Conservation (phyloP, 257 asterid genomes). For the Jaltomata sinuosa region DNA sequence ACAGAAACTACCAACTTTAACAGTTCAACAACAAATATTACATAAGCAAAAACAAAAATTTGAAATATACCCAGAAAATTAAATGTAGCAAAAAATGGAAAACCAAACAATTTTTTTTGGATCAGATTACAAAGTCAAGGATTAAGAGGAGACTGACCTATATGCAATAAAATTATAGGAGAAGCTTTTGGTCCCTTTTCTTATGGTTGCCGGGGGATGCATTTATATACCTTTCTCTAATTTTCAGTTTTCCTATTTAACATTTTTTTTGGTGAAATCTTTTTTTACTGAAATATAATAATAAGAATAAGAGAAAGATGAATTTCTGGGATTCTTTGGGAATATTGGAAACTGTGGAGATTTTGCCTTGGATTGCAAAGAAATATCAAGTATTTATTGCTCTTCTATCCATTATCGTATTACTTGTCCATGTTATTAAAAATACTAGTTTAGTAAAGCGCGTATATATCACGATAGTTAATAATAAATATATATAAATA, state of each 20-base stretch:
- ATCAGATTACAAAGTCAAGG: background rate
- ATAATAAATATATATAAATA: too few relatives aligned
- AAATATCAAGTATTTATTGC: too few relatives aligned
- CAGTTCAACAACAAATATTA: background rate
- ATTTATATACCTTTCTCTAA: background rate
- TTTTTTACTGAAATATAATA: background rate
- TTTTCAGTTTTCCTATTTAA: background rate
- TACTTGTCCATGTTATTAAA: too few relatives aligned
- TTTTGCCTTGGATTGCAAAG: too few relatives aligned
- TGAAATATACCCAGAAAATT: slow-evolving; percentile 11
- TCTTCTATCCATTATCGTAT: too few relatives aligned
- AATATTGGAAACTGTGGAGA: too few relatives aligned
- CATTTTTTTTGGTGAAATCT: background rate
- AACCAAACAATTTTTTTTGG: background rate
- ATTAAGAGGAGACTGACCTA: background rate
- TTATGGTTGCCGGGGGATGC: background rate
- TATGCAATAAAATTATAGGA: background rate
- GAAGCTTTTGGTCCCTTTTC: background rate
- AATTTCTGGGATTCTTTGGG: too few relatives aligned
- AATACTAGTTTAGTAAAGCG: too few relatives aligned
- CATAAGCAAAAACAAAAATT: background rate
- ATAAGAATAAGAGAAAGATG: background rate
- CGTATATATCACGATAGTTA: too few relatives aligned
- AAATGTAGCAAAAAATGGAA: background rate
- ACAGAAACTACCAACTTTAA: background rate